Conservation (phyloP, 371 early-diverging fungal genomes). For the Chytridium lagenaria region DNA sequence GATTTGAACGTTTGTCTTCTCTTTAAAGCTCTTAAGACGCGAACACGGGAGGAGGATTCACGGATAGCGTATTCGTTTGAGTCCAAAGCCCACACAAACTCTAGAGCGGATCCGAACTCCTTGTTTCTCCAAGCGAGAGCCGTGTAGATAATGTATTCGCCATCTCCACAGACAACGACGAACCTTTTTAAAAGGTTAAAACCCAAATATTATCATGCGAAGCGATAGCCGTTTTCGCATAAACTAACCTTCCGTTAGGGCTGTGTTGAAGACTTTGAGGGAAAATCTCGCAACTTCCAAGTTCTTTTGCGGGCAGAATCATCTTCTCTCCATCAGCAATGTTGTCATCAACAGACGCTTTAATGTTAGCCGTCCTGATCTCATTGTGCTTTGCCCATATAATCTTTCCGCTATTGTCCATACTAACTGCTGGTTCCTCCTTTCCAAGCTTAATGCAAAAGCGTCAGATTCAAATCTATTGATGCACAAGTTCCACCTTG, state of each 20-base stretch:
- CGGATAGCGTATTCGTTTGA: constrained; percentile 96
- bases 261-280: constrained; percentile 96
- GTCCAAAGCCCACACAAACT: constrained; percentile 97
- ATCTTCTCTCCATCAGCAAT: constrained; percentile 93
- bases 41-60: constrained; percentile 84
- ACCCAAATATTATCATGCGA: not conserved
- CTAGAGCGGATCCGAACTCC: constrained; percentile 92
- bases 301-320: constrained; percentile 84
- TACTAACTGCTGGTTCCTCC: constrained; percentile 95
- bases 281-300: constrained; percentile 97
- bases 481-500: constrained; percentile 58
- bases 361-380: constrained; percentile 93
- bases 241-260: constrained; percentile 84
- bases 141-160: constrained; percentile 98
- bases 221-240: not conserved
- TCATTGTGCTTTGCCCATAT: constrained; percentile 98
- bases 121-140: constrained; percentile 99
- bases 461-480: not conserved
- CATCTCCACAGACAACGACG: constrained; percentile 98
- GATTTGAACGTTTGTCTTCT: constrained; percentile 69
- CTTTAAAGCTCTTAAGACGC: constrained; percentile 93
- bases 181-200: constrained; percentile 63
- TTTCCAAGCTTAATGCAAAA: constrained; percentile 69
- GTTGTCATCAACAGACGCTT: constrained; percentile 66
- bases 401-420: constrained; percentile 96